Base-by-base conservation (phyloP, 805 yeast genomes). In the Nakazawaea ambrosiae region DNA sequence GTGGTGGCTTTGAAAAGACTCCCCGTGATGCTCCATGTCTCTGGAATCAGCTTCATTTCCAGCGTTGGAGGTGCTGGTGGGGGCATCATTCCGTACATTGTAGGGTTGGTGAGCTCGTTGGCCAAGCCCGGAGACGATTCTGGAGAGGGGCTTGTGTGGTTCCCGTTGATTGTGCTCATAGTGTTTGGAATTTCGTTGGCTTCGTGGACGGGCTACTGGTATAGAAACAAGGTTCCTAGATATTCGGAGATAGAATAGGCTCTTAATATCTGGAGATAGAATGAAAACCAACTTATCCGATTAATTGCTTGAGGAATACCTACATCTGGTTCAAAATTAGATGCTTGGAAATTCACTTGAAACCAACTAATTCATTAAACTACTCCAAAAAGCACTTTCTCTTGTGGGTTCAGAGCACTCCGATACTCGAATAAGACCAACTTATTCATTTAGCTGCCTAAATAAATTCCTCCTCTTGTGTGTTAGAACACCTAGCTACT, bases 11-110 rank as follows among this genome's bases (percentile, higher is more conserved):
- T 82, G 32, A 74, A 76, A 37, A 60, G 75, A 2, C 54, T 86
- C 29, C 95, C 94, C 0, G 57, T 60, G 22, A 66, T 65, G 30
- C 58, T 70, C 36, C 83, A 82, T 36, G 73, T 82, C 9, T 58
- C 75, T 12, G 89, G 87, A 1, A 68, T 86, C 5, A 88, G 95
- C 1, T 65, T 82, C 37, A 75, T 81, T 16, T 77, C 88, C 37
- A 87, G 92, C 0, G 53, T 85, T 41, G 95, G 94, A 5, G 90
- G 92, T 3, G 75, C 81, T n/a, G 95, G 95, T 1, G 83, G 81
- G n/a, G 92, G 94, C 0, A 66, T 75, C 0, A 44, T 84, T 6
- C 92, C 94, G 1, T 81, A 75, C 44, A 36, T 75, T 2, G 66
- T 79, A 23, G 95, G 95, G 42, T 65, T 16, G 51, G 68, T 24